Conservation (phyloP, 805 yeast species). For the Yarrowia yakushimensis region DNA sequence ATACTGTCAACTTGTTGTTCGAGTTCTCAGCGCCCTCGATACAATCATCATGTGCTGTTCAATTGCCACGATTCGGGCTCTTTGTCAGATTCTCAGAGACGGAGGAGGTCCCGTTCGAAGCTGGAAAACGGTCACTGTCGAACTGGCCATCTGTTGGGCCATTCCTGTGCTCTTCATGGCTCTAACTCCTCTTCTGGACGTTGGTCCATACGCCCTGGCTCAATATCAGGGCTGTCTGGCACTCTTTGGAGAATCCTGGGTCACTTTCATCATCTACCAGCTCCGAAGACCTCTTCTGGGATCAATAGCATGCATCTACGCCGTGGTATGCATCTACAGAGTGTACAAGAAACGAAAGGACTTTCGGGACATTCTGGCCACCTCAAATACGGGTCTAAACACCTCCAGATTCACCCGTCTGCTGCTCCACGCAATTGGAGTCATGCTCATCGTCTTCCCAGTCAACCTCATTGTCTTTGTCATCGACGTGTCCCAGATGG, state of each 20-base stretch:
- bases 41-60: conserved; percentile 8
- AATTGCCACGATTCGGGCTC: neutral
- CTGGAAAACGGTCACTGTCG: conserved; percentile 1
- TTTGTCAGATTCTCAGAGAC: neutral
- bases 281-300: neutral
- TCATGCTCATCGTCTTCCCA: neutral
- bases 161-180: neutral
- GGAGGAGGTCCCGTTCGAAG: conserved; percentile 3
- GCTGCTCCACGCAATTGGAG: neutral
- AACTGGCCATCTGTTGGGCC: neutral
- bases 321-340: neutral
- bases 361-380: conserved; percentile 9
- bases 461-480: neutral
- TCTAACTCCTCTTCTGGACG: neutral
- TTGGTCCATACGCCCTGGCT: neutral
- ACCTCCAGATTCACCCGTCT: neutral
- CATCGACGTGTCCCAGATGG: neutral
- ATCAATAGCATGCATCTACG: neutral
- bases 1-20: neutral
- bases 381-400: conserved; percentile 1
- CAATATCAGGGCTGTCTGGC: neutral
- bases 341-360: conserved; percentile 6
- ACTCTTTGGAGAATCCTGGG: conserved; percentile 8
- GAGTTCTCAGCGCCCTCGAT: neutral
- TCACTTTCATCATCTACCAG: neutral